A percentile compares a stretch with the other conserved stretches of the same genome.
Conservation (phyloP, 306 rosid genomes). For the Delonix regia region DNA sequence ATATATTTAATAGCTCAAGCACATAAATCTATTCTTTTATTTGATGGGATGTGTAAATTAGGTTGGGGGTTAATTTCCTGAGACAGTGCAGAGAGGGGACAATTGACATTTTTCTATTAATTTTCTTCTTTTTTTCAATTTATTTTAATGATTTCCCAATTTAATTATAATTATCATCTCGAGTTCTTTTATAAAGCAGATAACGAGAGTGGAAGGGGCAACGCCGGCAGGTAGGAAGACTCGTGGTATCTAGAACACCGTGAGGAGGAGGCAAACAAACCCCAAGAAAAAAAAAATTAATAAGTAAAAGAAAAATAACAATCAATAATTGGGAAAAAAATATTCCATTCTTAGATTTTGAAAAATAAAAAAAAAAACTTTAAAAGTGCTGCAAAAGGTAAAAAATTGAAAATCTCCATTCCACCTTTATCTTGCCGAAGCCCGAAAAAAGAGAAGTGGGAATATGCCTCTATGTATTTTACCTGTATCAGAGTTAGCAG, state of each 20-base stretch:
- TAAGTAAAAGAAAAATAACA: not conserved
- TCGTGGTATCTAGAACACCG: constrained; percentile 45
- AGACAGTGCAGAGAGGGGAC: constrained; percentile 36
- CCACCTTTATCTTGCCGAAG: constrained; percentile 17
- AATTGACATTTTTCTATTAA: not conserved
- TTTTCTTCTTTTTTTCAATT: constrained; percentile 22
- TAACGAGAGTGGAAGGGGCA: constrained; percentile 4
- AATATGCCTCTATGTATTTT: constrained; percentile 25
- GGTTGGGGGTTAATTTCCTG: constrained; percentile 10
- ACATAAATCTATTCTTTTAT: not conserved
- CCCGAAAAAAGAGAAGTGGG: constrained; percentile 3
- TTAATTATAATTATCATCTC: not conserved
- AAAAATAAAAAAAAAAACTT: constrained; percentile 12
- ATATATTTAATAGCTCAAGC: not conserved
- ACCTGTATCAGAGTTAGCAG: not conserved
- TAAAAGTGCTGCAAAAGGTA: constrained; percentile 39
- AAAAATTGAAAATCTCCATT: constrained; percentile 39
- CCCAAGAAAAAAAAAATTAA: not conserved
- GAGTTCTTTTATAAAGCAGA: not conserved
- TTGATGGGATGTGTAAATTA: constrained; percentile 13
- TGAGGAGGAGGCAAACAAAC: constrained; percentile 22
- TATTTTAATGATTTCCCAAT: constrained; percentile 12
- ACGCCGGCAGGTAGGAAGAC: constrained; percentile 26
- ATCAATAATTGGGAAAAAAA: not conserved
- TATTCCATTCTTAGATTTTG: not conserved